Base-by-base conservation (phyloP, 169 alveolate genomes). In the Eimeria brunetti region DNA sequence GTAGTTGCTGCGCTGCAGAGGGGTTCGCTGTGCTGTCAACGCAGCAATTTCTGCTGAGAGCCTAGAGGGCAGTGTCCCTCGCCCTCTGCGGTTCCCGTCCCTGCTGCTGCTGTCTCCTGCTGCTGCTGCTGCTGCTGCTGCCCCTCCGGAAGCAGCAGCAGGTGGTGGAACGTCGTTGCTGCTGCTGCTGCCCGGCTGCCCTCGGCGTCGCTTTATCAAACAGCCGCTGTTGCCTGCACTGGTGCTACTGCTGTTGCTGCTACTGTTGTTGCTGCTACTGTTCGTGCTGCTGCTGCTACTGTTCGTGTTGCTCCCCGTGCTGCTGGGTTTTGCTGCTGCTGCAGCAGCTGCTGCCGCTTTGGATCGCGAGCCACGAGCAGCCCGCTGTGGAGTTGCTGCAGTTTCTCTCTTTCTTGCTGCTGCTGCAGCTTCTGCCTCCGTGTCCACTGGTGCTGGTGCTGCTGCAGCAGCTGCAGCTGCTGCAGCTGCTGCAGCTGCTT, bases 181-280 rank as follows among this genome's bases (percentile, higher is more conserved):
- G 85, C 85, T 76, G 84, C 85, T 75, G 67, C 67, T 81, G 53
- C 89, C 89, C 27, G 89, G 89, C 71, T 81, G 89, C 36, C 89
- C 89, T 51, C 89, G 89, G 73, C 89, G 89, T 51, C 89, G 62
- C 89, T 81, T 81, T 44, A 53, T 81, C 89, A 81, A 81, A 49
- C 89, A 81, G 67, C 89, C 89, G 49, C 89, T 53, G 62, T 75
- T 75, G 62, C 60, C 20, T 24, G 85, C 60, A 60, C 62, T 27
- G 16, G 62, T 24, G 85, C 22, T 24, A 33, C 71, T 81, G 71
- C 53, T 49, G 89, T 30, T 81, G 44, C 89, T 33, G 51, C 73
- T 30, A 78, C 88, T 38, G 64, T 49, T 46, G 44, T 12, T 49
- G 67, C 38, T 78, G 89, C 49, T 53, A 73, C 71, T 81, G 33